Percentiles rank a stretch among this genome's conserved stretches.
Conservation (phyloP, 305 asterid species). For the Withania somnifera region DNA sequence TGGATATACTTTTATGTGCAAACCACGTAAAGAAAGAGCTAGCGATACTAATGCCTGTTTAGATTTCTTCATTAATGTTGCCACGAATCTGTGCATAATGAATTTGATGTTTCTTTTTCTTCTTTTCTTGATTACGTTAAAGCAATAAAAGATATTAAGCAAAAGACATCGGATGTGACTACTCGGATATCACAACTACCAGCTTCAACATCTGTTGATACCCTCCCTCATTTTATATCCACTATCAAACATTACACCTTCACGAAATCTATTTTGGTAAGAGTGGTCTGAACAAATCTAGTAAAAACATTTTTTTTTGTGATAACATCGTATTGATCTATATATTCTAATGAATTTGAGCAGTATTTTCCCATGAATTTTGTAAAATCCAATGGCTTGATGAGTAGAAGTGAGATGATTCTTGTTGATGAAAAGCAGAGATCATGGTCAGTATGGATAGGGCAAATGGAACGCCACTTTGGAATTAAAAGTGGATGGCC, state of each 20-base stretch:
- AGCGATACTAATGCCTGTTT: not conserved
- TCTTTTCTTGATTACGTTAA: not conserved
- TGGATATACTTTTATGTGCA: not conserved
- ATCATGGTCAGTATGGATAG: not conserved
- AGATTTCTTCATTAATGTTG: not conserved
- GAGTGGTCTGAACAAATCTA: not conserved
- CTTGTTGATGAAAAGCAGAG: not conserved
- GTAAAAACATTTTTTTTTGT: not conserved
- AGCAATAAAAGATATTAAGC: not conserved
- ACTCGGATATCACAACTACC: not conserved
- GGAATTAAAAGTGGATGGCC: not conserved
- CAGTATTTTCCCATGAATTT: slow-evolving; percentile 2
- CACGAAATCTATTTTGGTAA: not conserved
- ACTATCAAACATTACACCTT: not conserved
- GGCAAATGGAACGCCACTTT: not conserved
- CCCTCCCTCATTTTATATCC: not conserved
- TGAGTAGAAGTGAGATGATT: not conserved
- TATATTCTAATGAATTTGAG: not conserved
- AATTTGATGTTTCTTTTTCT: not conserved
- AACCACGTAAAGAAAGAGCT: not conserved
- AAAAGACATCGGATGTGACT: not conserved
- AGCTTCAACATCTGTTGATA: not conserved
- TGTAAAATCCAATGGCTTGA: not conserved
- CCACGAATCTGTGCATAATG: not conserved
- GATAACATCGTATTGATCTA: not conserved